These are phyloP conservation scores for Usnea hakonensis DNA, from an alignment of 495 filamentous ascomycete genomes.

Conservation along the genomic window DNA sequence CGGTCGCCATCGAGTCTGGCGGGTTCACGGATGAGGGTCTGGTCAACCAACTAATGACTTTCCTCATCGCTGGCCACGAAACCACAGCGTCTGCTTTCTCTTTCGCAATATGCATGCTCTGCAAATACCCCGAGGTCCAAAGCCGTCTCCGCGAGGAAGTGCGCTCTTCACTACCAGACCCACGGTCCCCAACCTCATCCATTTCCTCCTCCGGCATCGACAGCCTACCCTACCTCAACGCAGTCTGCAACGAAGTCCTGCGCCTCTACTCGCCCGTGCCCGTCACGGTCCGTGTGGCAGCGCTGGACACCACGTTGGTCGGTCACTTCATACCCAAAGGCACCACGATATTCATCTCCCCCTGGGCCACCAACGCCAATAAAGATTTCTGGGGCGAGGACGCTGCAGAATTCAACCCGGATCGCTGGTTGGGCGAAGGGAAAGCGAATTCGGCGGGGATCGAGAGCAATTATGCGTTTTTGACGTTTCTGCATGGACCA, in stretches of 20 bases:
- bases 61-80: conserved; percentile 48
- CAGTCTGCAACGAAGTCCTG: conserved; percentile 44
- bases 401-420: conserved; percentile 38
- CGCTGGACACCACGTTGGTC: conserved; percentile 39
- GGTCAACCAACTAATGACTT: conserved; percentile 49
- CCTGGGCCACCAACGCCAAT: conserved; percentile 37
- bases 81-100: conserved; percentile 48
- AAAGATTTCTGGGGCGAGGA: conserved; percentile 37
- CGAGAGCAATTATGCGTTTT: conserved; percentile 40
- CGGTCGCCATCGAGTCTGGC: conserved; percentile 57
- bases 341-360: conserved; percentile 37
- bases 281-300: conserved; percentile 39
- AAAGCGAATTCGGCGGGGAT: conserved; percentile 35
- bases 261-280: conserved; percentile 46
- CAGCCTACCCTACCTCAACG: conserved; percentile 45
- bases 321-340: conserved; percentile 40
- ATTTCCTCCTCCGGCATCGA: conserved; percentile 38
- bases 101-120: conserved; percentile 46
- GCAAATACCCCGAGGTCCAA: conserved; percentile 41
- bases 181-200: conserved; percentile 4
- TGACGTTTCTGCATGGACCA: conserved; percentile 44
- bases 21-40: conserved; percentile 45
- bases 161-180: conserved; percentile 23
- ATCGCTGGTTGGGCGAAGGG: conserved; percentile 37
- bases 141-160: conserved; percentile 41